These are phyloP conservation scores for Alternaria ventricosa DNA, from an alignment of 2,329 filamentous ascomycete genomes.

Conservation along the genomic window DNA sequence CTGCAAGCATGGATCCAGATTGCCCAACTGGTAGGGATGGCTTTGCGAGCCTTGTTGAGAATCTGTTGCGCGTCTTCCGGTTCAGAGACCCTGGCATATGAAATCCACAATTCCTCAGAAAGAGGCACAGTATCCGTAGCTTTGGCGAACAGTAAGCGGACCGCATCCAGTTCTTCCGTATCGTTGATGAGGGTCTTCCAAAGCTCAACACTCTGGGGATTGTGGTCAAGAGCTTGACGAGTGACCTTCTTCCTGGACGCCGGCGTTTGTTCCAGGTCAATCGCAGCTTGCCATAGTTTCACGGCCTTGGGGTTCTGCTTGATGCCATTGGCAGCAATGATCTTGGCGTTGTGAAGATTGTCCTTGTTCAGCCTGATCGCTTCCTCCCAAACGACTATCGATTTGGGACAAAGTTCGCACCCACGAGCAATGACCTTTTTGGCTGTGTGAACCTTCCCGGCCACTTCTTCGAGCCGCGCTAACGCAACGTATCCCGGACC, in stretches of 20 bases:
- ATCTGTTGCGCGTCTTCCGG: conserved; percentile 94
- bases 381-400: conserved; percentile 94
- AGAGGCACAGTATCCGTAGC: conserved; percentile 94
- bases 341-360: conserved; percentile 89
- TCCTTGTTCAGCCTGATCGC: conserved; percentile 81
- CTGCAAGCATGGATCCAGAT: conserved; percentile 96
- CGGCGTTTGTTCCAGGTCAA: conserved; percentile 84
- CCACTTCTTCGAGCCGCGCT: conserved; percentile 88
- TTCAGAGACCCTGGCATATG: conserved; percentile 85
- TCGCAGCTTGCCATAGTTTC: conserved; percentile 91
- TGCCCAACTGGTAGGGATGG: conserved; percentile 89
- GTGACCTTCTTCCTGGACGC: conserved; percentile 92
- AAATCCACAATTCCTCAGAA: conserved; percentile 94
- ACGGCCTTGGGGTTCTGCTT: conserved; percentile 90
- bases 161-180: conserved; percentile 88
- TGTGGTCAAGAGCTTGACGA: conserved; percentile 86
- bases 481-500: conserved; percentile 96
- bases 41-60: conserved; percentile 92
- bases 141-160: conserved; percentile 86
- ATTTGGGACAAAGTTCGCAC: conserved; percentile 89
- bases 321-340: conserved; percentile 92
- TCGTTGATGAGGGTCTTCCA: conserved; percentile 98
- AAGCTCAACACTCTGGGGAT: conserved; percentile 92
- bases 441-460: conserved; percentile 88
- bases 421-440: conserved; percentile 87